Conservation (phyloP, 2,329 filamentous ascomycete genomes). For the Ciborinia camelliae region DNA sequence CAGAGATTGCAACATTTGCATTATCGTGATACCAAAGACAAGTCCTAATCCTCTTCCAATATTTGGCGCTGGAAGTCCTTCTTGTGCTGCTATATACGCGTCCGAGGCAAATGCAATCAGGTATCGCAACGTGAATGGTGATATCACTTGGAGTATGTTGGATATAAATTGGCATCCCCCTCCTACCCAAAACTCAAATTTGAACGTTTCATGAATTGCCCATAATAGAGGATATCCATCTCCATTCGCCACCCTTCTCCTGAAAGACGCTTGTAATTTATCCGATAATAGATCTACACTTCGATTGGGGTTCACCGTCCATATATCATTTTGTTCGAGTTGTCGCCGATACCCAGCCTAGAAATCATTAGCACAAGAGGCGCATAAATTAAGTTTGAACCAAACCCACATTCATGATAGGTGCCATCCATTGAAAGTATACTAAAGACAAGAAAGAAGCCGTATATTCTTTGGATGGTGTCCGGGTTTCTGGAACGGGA, state of each 20-base stretch:
- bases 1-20: constrained; percentile 81
- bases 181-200: constrained; percentile 78
- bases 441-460: constrained; percentile 72
- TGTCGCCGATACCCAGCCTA: constrained; percentile 81
- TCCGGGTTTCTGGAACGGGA: constrained; percentile 52
- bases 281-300: constrained; percentile 66
- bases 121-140: constrained; percentile 81
- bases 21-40: constrained; percentile 76
- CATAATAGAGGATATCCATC: constrained; percentile 71
- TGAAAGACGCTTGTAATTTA: constrained; percentile 65
- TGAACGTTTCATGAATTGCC: constrained; percentile 84
- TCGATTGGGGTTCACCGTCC: constrained; percentile 79
- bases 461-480: constrained; percentile 63
- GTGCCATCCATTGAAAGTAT: constrained; percentile 87
- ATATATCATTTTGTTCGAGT: constrained; percentile 82
- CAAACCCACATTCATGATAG: constrained; percentile 70
- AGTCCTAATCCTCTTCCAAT: constrained; percentile 77
- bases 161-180: constrained; percentile 72
- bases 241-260: constrained; percentile 62
- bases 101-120: constrained; percentile 81
- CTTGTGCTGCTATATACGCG: constrained; percentile 64
- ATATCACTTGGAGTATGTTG: constrained; percentile 74
- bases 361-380: constrained; percentile 24
- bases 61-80: constrained; percentile 54
- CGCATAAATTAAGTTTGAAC: not conserved